These are phyloP conservation scores for Oryza officinalis DNA, from an alignment of 176 grass and related monocot species.

Conservation along the genomic window DNA sequence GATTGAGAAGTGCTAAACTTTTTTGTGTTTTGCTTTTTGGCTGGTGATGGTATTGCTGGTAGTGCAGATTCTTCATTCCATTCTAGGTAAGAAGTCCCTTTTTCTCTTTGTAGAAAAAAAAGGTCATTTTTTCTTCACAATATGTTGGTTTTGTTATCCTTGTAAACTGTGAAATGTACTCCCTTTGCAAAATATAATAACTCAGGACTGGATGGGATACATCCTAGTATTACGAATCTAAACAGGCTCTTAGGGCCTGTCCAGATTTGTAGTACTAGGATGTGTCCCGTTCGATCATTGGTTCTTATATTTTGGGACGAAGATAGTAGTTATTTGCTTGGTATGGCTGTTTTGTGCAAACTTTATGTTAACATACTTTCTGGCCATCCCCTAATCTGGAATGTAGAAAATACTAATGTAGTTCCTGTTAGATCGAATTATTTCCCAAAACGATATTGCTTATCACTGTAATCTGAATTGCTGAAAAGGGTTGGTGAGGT, in stretches of 20 bases:
- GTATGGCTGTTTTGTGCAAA: neutral
- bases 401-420: neutral
- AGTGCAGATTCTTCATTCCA: neutral
- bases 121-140: neutral
- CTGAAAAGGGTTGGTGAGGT: slow-evolving; percentile 29
- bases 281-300: too few relatives aligned
- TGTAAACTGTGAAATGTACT: too few relatives aligned
- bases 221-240: too few relatives aligned
- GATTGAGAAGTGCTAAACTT: neutral
- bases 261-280: too few relatives aligned
- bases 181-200: too few relatives aligned
- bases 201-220: too few relatives aligned
- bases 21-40: neutral
- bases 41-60: neutral
- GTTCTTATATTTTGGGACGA: too few relatives aligned
- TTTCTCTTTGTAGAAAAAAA: neutral
- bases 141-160: neutral
- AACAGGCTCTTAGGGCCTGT: too few relatives aligned
- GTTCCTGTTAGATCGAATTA: neutral
- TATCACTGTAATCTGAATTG: neutral
- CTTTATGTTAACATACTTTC: neutral
- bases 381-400: neutral
- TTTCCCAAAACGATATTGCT: neutral
- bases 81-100: neutral
- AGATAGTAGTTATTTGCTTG: neutral